Conservation (phyloP, 352 stramenopile species). For the Globisporangium iwayamae region DNA sequence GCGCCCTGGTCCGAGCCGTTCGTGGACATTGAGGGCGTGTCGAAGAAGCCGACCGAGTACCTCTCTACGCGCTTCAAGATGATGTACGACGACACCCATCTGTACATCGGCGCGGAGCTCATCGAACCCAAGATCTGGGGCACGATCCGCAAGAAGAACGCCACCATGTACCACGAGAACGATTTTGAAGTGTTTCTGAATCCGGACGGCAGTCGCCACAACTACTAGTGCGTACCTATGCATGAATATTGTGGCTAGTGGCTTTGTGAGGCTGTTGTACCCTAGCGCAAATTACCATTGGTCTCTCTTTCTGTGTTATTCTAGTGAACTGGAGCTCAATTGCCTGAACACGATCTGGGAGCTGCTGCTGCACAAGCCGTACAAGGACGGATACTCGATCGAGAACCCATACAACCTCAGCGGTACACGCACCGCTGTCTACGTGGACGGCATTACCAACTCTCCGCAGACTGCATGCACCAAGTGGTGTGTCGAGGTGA, state of each 20-base stretch:
- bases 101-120: slow-evolving; percentile 72
- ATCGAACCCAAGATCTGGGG: slow-evolving; percentile 75
- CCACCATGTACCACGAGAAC: slow-evolving; percentile 87
- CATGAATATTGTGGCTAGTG: background rate
- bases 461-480: slow-evolving; percentile 46
- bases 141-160: slow-evolving; percentile 64
- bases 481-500: slow-evolving; percentile 86
- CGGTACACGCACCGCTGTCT: slow-evolving; percentile 42
- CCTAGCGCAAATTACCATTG: too few species aligned
- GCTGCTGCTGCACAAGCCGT: slow-evolving; percentile 84
- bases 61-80: slow-evolving; percentile 71
- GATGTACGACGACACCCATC: slow-evolving; percentile 70
- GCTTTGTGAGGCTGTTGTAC: too few species aligned
- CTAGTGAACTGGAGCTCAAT: slow-evolving; percentile 88
- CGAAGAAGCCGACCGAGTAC: slow-evolving; percentile 36
- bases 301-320: background rate
- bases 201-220: slow-evolving; percentile 67
- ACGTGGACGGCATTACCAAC: slow-evolving; percentile 75
- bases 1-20: slow-evolving; percentile 70
- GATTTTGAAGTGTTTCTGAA: slow-evolving; percentile 94
- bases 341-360: slow-evolving; percentile 91
- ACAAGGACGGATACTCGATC: slow-evolving; percentile 83
- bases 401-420: slow-evolving; percentile 70
- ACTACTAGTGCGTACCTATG: slow-evolving; percentile 72
- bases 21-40: slow-evolving; percentile 70